phyloP scores from a whole-genome alignment of 805 yeast species.

The Crinitomyces ghanaensis region DNA sequence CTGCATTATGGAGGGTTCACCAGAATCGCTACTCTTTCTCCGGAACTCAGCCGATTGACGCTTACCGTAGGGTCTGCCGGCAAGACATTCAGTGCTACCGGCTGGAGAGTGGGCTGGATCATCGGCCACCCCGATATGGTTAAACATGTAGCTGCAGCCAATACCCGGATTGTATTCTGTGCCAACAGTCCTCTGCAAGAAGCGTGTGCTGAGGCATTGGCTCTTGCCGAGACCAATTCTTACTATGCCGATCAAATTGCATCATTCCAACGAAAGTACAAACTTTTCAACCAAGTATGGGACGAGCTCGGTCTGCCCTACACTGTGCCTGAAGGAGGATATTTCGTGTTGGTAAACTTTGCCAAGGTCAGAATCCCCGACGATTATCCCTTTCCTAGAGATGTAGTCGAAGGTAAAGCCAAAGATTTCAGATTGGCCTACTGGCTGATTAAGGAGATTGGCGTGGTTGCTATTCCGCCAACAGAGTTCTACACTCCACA shows the following conservation, averaged over 20 bases:
- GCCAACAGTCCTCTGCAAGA: conserved; percentile 89
- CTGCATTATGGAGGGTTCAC: conserved; percentile 68
- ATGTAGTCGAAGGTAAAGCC: conserved; percentile 48
- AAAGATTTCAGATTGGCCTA: conserved; percentile 81
- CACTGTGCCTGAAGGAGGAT: conserved; percentile 87
- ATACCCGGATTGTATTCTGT: conserved; percentile 87
- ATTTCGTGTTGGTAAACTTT: conserved; percentile 82
- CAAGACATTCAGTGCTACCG: conserved; percentile 96
- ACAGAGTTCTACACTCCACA: conserved; percentile 78
- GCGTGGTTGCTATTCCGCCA: conserved; percentile 95
- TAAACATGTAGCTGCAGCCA: conserved; percentile 76
- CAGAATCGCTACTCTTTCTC: conserved; percentile 71
- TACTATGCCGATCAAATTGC: conserved; percentile 64
- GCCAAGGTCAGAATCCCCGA: conserved; percentile 69
- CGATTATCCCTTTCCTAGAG: conserved; percentile 61
- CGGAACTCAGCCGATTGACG: conserved; percentile 69
- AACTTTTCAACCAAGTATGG: conserved; percentile 61
- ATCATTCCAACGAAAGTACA: conserved; percentile 60
- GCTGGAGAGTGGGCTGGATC: conserved; percentile 97
- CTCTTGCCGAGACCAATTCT: conserved; percentile 43
- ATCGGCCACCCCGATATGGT: conserved; percentile 77
- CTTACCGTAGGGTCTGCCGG: conserved; percentile 96
- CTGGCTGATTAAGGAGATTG: conserved; percentile 87
- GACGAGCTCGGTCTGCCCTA: conserved; percentile 85
- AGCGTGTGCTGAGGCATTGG: conserved; percentile 73